Conservation (phyloP, 495 filamentous ascomycete genomes). For the Aspergillus indologenus region DNA sequence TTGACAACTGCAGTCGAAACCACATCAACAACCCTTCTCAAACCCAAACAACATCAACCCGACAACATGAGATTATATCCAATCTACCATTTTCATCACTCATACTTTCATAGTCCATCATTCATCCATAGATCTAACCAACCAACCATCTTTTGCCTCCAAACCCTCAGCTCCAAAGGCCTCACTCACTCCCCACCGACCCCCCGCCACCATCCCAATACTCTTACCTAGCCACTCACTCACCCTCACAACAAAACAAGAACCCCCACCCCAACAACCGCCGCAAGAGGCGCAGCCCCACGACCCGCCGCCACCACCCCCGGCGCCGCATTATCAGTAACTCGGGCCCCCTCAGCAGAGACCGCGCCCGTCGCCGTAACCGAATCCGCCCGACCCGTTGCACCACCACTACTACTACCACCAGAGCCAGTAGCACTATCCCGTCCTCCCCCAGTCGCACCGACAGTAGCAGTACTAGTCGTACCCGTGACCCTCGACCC, state of each 20-base stretch:
- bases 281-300: conserved; percentile 19
- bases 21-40: not conserved
- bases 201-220: not conserved
- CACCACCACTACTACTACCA: not conserved
- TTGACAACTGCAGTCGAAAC: too few species aligned
- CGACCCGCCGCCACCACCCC: not conserved
- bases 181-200: not conserved
- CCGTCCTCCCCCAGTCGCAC: too few species aligned
- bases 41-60: not conserved
- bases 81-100: not conserved
- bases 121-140: not conserved
- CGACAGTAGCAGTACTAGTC: too few species aligned
- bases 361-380: not conserved
- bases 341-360: not conserved
- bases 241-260: conserved; percentile 30
- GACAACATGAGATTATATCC: not conserved
- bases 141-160: too few species aligned
- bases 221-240: too few species aligned
- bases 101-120: not conserved
- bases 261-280: conserved; percentile 24
- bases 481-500: too few species aligned
- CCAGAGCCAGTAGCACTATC: too few species aligned
- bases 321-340: conserved; percentile 21
- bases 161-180: not conserved
- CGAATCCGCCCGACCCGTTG: not conserved